Percentiles rank a stretch among this genome's conserved stretches.
These are phyloP conservation scores for Coemansia sp. DNA, from an alignment of 192 early-diverging fungal species.

Conservation along the genomic window DNA sequence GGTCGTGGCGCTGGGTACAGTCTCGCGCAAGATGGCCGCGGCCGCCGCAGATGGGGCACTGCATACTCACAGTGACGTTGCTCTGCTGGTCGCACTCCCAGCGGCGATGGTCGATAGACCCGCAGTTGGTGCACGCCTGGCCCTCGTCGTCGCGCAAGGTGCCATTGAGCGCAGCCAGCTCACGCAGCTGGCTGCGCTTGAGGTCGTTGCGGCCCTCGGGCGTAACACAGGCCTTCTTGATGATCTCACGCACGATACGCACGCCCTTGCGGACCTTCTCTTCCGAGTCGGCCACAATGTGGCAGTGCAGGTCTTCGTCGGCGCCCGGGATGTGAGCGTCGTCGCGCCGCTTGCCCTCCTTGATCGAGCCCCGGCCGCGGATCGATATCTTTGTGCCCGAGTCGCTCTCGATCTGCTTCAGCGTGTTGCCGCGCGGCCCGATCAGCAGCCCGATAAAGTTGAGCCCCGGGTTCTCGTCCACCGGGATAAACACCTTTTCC, in stretches of 20 bases:
- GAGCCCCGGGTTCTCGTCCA: slow-evolving; percentile 91
- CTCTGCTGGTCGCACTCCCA: slow-evolving; percentile 86
- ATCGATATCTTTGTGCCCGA: slow-evolving; percentile 95
- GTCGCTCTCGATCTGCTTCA: slow-evolving; percentile 92
- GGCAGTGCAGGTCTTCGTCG: slow-evolving; percentile 85
- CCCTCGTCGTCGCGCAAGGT: slow-evolving; percentile 94
- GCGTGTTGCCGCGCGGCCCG: slow-evolving; percentile 93
- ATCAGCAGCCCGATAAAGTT: slow-evolving; percentile 97
- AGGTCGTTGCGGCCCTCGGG: slow-evolving; percentile 95
- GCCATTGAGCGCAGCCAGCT: slow-evolving; percentile 92
- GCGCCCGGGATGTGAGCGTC: slow-evolving; percentile 58
- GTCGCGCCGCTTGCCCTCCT: slow-evolving; percentile 77
- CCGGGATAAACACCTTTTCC: slow-evolving; percentile 96
- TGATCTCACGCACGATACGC: slow-evolving; percentile 84
- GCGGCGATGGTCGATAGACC: slow-evolving; percentile 77
- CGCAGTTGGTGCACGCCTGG: slow-evolving; percentile 92
- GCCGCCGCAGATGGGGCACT: slow-evolving; percentile 84
- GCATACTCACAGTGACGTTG: slow-evolving; percentile 80
- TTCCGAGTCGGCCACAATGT: slow-evolving; percentile 84
- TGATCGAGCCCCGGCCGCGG: slow-evolving; percentile 91
- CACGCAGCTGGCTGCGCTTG: slow-evolving; percentile 90
- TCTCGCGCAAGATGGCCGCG: slow-evolving; percentile 92
- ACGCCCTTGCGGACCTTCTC: slow-evolving; percentile 81
- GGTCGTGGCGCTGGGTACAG: slow-evolving; percentile 83
- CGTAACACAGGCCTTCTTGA: slow-evolving; percentile 84